Evolutionary conservation across 768 basidiomycete species (phyloP).

Genomic region (Tubosaeta sp.): DNA sequence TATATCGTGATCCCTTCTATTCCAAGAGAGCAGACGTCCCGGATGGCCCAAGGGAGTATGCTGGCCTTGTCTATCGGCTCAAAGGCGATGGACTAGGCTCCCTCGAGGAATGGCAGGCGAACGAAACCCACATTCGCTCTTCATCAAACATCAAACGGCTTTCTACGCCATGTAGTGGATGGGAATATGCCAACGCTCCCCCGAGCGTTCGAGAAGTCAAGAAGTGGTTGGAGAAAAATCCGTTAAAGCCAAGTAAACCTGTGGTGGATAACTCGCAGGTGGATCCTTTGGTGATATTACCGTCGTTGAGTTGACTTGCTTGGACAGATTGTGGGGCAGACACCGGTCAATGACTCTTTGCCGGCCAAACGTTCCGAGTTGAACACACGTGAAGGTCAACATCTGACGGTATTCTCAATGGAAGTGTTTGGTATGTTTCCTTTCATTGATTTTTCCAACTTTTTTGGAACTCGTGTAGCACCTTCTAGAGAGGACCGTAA

Average conservation of each 20-base stretch:
- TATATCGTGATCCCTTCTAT: slow-evolving; percentile 81
- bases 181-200: slow-evolving; percentile 77
- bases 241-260: slow-evolving; percentile 13
- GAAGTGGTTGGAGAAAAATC: slow-evolving; percentile 45
- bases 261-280: slow-evolving; percentile 50
- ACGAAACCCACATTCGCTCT: slow-evolving; percentile 2
- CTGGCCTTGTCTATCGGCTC: slow-evolving; percentile 69
- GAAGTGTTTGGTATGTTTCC: slow-evolving; percentile 74
- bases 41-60: slow-evolving; percentile 66
- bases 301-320: neutral
- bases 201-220: slow-evolving; percentile 55
- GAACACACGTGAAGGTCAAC: slow-evolving; percentile 54
- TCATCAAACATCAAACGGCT: neutral
- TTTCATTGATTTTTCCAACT: neutral
- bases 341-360: slow-evolving; percentile 65
- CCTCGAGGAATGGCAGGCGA: slow-evolving; percentile 57
- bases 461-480: slow-evolving; percentile 35
- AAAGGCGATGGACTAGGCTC: slow-evolving; percentile 56
- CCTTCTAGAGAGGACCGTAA: slow-evolving; percentile 54
- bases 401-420: slow-evolving; percentile 76
- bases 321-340: slow-evolving; percentile 66
- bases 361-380: slow-evolving; percentile 39
- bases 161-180: slow-evolving; percentile 47
- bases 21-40: slow-evolving; percentile 70
- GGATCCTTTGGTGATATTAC: neutral